Evolutionary conservation across 2,329 filamentous ascomycete genomes (phyloP).

Genomic region (Spiromastix sp.): DNA sequence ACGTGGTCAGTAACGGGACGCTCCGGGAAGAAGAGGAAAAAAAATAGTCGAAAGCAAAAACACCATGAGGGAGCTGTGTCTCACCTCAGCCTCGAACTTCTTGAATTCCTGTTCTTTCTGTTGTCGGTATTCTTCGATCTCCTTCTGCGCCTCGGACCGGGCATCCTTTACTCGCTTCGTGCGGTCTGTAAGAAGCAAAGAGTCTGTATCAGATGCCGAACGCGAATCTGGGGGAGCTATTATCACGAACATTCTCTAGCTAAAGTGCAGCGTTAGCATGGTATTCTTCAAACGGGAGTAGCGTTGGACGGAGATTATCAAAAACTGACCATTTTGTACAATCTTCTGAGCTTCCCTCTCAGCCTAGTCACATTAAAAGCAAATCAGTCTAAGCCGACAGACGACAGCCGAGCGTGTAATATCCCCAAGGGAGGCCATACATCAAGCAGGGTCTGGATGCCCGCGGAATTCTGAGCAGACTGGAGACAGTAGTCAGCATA

Average conservation of each 20-base stretch:
- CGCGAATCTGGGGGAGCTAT: no score
- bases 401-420: no score
- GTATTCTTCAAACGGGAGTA: background rate
- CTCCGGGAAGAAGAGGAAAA: background rate
- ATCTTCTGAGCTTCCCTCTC: constrained; percentile 99
- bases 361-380: no score
- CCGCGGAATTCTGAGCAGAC: constrained; percentile 94
- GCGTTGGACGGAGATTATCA: background rate
- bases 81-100: constrained; percentile 75
- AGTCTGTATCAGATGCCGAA: background rate
- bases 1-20: no score
- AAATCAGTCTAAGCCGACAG: constrained; percentile 5
- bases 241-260: constrained; percentile 70
- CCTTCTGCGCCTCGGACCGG: constrained; percentile 90
- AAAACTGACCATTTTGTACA: constrained; percentile 73
- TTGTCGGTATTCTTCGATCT: constrained; percentile 85
- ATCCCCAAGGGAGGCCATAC: no score
- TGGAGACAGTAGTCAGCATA: constrained; percentile 4
- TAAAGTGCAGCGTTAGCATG: constrained; percentile 25
- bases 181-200: constrained; percentile 50
- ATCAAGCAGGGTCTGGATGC: constrained; percentile 97
- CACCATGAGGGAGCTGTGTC: constrained; percentile 5
- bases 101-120: constrained; percentile 92
- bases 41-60: constrained; percentile 1
- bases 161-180: constrained; percentile 97